Evolutionary conservation across 805 yeast genomes (phyloP), one percentile per base, ranked within the genome.

Genomic region (Zygosaccharomyces lentus): DNA sequence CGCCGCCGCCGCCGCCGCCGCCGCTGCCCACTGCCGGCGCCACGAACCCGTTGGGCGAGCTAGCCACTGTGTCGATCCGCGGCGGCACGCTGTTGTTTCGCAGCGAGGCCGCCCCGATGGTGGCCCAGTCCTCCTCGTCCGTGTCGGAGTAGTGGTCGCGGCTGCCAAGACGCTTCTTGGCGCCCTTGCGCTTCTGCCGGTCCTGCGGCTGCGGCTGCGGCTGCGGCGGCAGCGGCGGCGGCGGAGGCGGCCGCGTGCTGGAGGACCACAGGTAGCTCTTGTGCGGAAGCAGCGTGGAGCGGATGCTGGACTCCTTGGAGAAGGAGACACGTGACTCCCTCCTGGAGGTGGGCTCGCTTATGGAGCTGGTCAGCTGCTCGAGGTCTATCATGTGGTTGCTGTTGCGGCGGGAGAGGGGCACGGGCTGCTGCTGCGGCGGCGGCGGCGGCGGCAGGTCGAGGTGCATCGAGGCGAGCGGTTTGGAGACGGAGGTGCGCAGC

Each of bases 121-220:
- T 69, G 51, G 82, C 85, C 99, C 99, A 91, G 66, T 91, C 98
- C 66, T 91, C 99, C 61, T 91, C 98, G 65, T 91, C 99, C 0
- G 99, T 91, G 58, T 87, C 95, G 36, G 81, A 75, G 43, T 65
- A 70, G 16, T 40, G 43, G 17, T 40, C 41, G 7, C 41, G 34
- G 10, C 24, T 35, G 2, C 41, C 41, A 13, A 10, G 41, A 6
- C 31, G 41, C 24, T 16, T 9, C 34, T 9, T 38, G 10, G 15
- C 32, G 13, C 15, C 15, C 32, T 29, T 29, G 13, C 32, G 32
- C 15, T 29, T 21, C 36, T 47, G n/a, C n/a, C n/a, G 50, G 34
- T 47, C 41, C 13, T 45, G 31, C 19, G 46, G 42, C 29, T 42
- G 29, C 2, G 51, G 51, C n/a, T 46, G 37, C 19, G 51, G n/a